Evolutionary conservation across 192 early-diverging fungal species (phyloP), one percentile per base, ranked within the genome.

Genomic region (Mortierella antarctica): DNA sequence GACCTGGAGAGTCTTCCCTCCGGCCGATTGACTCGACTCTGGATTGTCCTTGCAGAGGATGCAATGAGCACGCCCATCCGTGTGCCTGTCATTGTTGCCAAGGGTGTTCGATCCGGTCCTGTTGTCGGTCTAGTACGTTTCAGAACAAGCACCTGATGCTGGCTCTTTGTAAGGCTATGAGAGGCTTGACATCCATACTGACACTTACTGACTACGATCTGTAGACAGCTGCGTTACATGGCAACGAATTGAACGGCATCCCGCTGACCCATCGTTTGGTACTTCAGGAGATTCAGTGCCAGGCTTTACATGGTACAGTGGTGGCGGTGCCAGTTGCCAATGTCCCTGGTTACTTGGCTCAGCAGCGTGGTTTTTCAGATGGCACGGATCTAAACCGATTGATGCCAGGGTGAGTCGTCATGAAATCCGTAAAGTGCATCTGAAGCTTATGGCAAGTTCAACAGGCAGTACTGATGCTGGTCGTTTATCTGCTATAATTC

Each of bases 201-300:
- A 31, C 31, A 31, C 31, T 56, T 41, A 0, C 17, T 47, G 17
- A 7, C 45, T 41, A 46, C 20, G 44, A 42, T 56, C 46, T 51
- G n/a, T 85, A 91, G 74, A 97, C 96, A 0, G 95, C 96, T 13
- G 96, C 94, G 0, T 86, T 97, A 7, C 96, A 97, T 73, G 96
- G 96, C 66, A 96, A 97, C 70, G 96, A 97, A 69, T 84, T 97
- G 55, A 97, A 97, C 67, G 96, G 96, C 21, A 93, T 97, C 21
- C 96, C 96, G 12, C 89, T 93, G 70, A 97, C 95, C 50, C 96
- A 97, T 70, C 88, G 93, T 12, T 89, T 97, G 60, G 91, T 96
- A 42, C 85, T 89, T 41, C 75, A 83, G 21, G 94, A 95, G 57
- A 90, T 97, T 51, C 87, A 92, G 63, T 88, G 92, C 9, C 72